Evolutionary conservation across 768 basidiomycete genomes (phyloP).

Genomic region (Pulveroboletus sp.): DNA sequence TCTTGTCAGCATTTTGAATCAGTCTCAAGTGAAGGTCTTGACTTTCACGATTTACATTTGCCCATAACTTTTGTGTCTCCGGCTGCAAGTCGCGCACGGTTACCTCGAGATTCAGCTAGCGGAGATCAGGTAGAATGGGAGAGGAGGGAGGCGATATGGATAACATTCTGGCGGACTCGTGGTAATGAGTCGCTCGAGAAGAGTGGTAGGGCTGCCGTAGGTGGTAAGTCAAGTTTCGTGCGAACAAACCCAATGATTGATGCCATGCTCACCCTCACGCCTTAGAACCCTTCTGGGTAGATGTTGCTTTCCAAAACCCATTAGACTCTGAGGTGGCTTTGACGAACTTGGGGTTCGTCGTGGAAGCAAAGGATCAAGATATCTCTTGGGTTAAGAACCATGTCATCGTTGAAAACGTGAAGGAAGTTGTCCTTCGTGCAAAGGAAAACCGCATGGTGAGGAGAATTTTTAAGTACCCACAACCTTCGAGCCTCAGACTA

Average conservation of each 20-base stretch:
- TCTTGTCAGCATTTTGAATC: conserved; percentile 64
- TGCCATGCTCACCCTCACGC: conserved; percentile 1
- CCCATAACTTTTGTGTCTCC: conserved; percentile 67
- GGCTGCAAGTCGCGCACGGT: conserved; percentile 54
- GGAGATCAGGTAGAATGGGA: conserved; percentile 56
- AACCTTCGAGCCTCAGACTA: neutral
- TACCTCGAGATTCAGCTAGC: conserved; percentile 47
- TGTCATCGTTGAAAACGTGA: conserved; percentile 57
- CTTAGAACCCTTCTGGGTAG: conserved; percentile 75
- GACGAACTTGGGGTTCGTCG: conserved; percentile 54
- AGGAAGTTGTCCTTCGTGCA: conserved; percentile 59
- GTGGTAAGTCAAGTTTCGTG: conserved; percentile 43
- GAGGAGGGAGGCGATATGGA: conserved; percentile 65
- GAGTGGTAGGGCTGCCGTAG: conserved; percentile 58
- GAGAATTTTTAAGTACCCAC: conserved; percentile 4
- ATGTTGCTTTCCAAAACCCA: conserved; percentile 68
- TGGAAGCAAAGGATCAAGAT: conserved; percentile 39
- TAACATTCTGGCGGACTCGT: conserved; percentile 49
- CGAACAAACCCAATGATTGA: neutral
- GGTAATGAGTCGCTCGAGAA: conserved; percentile 55
- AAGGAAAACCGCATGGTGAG: conserved; percentile 66
- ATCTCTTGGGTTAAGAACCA: conserved; percentile 34
- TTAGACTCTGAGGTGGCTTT: conserved; percentile 72
- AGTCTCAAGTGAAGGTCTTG: conserved; percentile 46
- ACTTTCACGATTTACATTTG: conserved; percentile 48